Percentiles rank a stretch among this genome's conserved stretches.
Evolutionary conservation across 2,329 filamentous ascomycete species (phyloP).

Genomic region (Amesomyces nigricolor): DNA sequence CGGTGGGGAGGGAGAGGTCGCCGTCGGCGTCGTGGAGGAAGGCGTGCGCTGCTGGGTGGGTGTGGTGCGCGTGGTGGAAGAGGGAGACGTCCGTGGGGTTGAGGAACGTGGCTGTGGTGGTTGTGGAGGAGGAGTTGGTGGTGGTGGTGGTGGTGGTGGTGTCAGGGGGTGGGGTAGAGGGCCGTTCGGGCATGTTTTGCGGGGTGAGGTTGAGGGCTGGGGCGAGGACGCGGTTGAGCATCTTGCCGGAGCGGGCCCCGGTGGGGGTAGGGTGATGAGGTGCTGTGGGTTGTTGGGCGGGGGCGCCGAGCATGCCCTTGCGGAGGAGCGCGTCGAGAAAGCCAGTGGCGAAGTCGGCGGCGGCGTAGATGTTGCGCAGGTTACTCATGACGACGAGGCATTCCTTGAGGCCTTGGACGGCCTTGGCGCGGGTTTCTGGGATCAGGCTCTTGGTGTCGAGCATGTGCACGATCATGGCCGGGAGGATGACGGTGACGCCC

Average conservation of each 20-base stretch:
- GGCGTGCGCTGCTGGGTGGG: constrained; percentile 21
- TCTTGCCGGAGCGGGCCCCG: constrained; percentile 1
- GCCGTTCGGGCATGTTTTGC: constrained; percentile 17
- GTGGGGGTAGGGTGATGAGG: constrained; percentile 14
- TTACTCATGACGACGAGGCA: constrained; percentile 91
- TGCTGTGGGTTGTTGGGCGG: constrained; percentile 7
- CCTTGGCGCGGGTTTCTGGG: constrained; percentile 62
- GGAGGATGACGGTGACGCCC: constrained; percentile 81
- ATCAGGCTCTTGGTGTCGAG: constrained; percentile 83
- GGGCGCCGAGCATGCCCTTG: constrained; percentile 36
- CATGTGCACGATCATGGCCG: constrained; percentile 88
- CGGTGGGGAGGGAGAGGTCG: constrained; percentile 22
- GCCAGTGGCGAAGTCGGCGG: constrained; percentile 91
- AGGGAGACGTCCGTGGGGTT: constrained; percentile 17
- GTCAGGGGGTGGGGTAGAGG: constrained; percentile 50
- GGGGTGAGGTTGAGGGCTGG: constrained; percentile 12
- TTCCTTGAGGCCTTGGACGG: constrained; percentile 78
- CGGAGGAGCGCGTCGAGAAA: constrained; percentile 90
- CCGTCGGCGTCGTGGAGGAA: not conserved
- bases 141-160: constrained; percentile 24
- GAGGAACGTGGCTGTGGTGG: constrained; percentile 33
- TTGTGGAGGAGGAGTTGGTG: constrained; percentile 34
- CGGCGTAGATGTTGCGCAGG: constrained; percentile 82
- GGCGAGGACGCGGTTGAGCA: constrained; percentile 15
- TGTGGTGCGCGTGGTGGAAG: constrained; percentile 11